Evolutionary conservation across 148 eudicot genomes (phyloP), one percentile per base, ranked within the genome.

Genomic region (Heliamphora exappendiculata): DNA sequence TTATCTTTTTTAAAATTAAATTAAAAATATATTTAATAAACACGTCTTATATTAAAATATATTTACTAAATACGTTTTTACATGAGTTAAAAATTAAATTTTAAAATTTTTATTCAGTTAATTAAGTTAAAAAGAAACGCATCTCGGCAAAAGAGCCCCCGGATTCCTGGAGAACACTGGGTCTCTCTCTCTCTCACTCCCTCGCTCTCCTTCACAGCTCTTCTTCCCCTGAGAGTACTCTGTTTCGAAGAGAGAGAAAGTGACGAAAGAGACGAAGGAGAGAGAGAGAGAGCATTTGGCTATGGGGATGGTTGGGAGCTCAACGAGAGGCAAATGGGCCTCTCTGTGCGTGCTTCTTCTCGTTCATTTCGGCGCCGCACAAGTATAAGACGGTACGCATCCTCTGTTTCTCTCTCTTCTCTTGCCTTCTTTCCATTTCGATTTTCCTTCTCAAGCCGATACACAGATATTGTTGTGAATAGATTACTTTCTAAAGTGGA

Each of bases 341-440:
- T 67, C 73, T 14, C 65, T 74, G 2, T 70, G 55, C 33, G 37
- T 69, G 64, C 42, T 86, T 47, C 53, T 85, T 44, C 19, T 86
- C 5, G 75, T 74, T 62, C 63, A 39, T 51, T 75, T 72, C 24
- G 73, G 78, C 59, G 71, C 55, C 26, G 66, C 44, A 26, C 79
- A 57, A 50, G 77, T 74, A 33, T 83, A 84, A 69, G 86, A 86
- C 63, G 89, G 89, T 86, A 79, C 20, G 65, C 41, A 3, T 47
- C 73, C 70, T 44, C 33, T 47, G 41, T 78, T 51, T 63, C 39
- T 70, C 76, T 76, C 69, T 65, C 11, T n/a, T 54, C 62, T 69
- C 20, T 5, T 14, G 14, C 24, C 6, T 5, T 13, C 13, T 41
- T 24, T 72, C 29, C 10, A 47, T 72, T 3, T 33, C 17, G 50